phyloP scores from a whole-genome alignment of 805 yeast genomes.

The Pichia paraexigua region DNA sequence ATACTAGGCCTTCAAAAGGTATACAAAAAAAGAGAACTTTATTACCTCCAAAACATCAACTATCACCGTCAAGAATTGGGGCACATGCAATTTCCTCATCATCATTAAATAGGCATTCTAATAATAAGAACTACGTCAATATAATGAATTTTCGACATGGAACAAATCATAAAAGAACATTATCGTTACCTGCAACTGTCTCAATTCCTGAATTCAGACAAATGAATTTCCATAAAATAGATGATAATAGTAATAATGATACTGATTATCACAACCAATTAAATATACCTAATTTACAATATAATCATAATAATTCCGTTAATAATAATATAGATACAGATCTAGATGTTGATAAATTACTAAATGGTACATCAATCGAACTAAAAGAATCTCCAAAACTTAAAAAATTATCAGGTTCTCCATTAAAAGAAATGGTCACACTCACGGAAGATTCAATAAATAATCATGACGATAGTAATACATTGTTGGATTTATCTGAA shows the following conservation, averaged over 20 bases:
- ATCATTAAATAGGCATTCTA: constrained; percentile 18
- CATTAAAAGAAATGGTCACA: constrained; percentile 1
- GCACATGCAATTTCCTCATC: constrained; percentile 60
- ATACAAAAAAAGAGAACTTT: constrained; percentile 6
- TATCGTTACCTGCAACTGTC: constrained; percentile 33
- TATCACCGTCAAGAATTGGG: constrained; percentile 66
- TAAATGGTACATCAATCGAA: background rate
- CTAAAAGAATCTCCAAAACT: background rate
- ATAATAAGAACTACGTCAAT: constrained; percentile 17
- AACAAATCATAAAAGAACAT: constrained; percentile 29
- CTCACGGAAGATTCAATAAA: background rate
- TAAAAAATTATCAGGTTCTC: background rate
- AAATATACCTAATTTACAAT: constrained; percentile 8
- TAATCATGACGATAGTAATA: background rate
- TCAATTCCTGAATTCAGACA: constrained; percentile 27
- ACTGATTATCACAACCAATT: constrained; percentile 25
- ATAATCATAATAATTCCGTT: constrained; percentile 5
- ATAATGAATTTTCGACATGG: constrained; percentile 23
- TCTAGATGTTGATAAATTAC: constrained; percentile 1
- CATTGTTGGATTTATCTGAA: background rate
- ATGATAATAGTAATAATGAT: constrained; percentile 16
- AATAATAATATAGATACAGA: constrained; percentile 5
- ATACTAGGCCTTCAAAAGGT: background rate
- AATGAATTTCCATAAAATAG: constrained; percentile 20
- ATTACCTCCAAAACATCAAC: constrained; percentile 29